Evolutionary conservation across 2,329 filamentous ascomycete genomes (phyloP).

Genomic region (Penicillium sp.): DNA sequence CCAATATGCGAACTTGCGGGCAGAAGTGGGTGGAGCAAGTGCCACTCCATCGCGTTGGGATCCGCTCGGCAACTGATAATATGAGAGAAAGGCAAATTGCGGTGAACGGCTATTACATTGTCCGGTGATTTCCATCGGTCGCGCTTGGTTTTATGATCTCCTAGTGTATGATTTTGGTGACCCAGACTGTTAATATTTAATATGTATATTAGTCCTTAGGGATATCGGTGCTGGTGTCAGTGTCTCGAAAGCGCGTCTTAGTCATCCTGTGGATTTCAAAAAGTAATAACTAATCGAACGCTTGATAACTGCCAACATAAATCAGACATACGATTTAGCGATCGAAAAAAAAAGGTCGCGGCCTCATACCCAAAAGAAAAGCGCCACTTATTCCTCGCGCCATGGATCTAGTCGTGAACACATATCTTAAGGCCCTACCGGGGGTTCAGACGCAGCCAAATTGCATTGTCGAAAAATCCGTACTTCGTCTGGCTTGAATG

Average conservation of each 20-base stretch:
- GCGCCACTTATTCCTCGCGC: background rate
- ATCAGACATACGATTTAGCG: no score
- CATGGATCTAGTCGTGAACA: background rate
- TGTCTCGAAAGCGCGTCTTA: background rate
- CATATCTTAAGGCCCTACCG: conserved; percentile 13
- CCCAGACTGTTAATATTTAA: background rate
- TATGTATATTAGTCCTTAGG: background rate
- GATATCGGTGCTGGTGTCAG: background rate
- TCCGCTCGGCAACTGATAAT: conserved; percentile 49
- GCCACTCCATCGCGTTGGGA: conserved; percentile 59
- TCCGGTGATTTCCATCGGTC: conserved; percentile 16
- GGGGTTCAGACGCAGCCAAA: conserved; percentile 52
- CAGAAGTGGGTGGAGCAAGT: conserved; percentile 59
- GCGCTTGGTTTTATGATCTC: background rate
- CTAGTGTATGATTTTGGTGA: background rate
- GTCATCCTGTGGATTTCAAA: background rate
- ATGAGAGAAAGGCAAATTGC: conserved; percentile 48
- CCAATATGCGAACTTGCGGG: conserved; percentile 50
- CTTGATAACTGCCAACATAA: background rate
- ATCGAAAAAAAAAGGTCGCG: background rate
- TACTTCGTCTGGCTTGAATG: conserved; percentile 71
- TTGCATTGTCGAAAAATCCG: conserved; percentile 77
- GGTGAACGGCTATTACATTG: conserved; percentile 42
- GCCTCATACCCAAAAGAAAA: background rate
- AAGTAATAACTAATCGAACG: background rate